These are phyloP conservation scores for Acacia concinna DNA, from an alignment of 331 rosid genomes.

Conservation along the genomic window DNA sequence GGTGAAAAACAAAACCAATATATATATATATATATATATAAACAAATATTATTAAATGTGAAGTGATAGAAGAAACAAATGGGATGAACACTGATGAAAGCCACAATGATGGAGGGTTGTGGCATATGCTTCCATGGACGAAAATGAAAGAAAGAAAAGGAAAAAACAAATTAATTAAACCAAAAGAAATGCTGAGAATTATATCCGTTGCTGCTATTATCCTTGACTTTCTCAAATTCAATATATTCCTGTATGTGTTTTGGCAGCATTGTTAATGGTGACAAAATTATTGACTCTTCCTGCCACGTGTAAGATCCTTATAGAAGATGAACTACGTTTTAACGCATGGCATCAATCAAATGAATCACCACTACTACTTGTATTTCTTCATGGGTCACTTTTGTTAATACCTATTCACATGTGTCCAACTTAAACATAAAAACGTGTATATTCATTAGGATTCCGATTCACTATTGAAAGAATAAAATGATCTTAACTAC, in stretches of 20 bases:
- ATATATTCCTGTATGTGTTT: neutral
- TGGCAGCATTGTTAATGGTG: slow-evolving; percentile 36
- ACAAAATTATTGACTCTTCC: slow-evolving; percentile 35
- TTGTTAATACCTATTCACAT: neutral
- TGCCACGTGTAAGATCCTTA: slow-evolving; percentile 35
- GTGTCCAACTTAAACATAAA: neutral
- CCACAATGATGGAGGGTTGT: neutral
- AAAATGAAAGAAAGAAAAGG: neutral
- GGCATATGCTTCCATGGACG: neutral
- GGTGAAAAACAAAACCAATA: neutral
- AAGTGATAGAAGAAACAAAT: neutral
- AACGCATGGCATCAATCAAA: slow-evolving; percentile 15
- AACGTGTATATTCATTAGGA: neutral
- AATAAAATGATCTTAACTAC: neutral
- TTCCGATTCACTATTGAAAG: no score
- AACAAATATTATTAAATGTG: neutral
- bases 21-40: neutral
- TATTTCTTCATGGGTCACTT: neutral
- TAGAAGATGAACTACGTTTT: neutral
- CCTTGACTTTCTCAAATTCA: slow-evolving; percentile 25
- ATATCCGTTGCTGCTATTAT: slow-evolving; percentile 9
- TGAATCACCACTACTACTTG: neutral
- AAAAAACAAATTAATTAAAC: neutral
- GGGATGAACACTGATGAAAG: neutral
- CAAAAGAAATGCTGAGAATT: neutral